Evolutionary conservation across 805 yeast genomes (phyloP), one percentile per base, ranked within the genome.

Genomic region (Candida nemodendra): DNA sequence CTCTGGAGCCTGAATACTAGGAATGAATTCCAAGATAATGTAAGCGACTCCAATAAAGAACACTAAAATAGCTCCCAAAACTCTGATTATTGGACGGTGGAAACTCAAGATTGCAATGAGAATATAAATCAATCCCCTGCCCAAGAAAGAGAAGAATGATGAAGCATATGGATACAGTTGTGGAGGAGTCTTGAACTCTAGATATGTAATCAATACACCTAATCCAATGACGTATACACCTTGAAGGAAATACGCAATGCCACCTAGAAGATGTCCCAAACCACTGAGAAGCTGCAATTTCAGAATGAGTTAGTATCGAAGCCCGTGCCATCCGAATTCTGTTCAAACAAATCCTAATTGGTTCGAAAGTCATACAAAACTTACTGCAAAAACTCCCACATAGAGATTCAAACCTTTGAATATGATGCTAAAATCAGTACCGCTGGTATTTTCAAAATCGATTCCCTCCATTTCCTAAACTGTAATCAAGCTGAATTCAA

Each of bases 1-100:
- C 40, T 76, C 84, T 14, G 96, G 96, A 19, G 89, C 83, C 36
- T 84, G 81, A 28, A 86, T 68, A 43, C 84, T 75, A 14, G 90
- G 88, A 18, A 84, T 61, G 34, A 83, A 81, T 61, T 87, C 93
- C 53, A 87, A 70, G 1, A 64, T 76, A 33, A 72, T 56, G 61
- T 70, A 87, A 3, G 62, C 74, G 16, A 77, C 55, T 19, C 95
- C 96, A 17, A 79, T 60, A 2, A 77, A 27, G 27, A 77, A 71
- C n/a, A 85, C 65, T 11, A 84, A 34, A 8, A 81, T 45, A 2
- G 82, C 81, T n/a, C 77, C 65, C 29, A 85, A 56, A 26, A 76
- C 53, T 47, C 88, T 72, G 44, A 84, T 62, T 12, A 43, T 36
- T 36, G 79, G 72, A 7, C 76, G 81, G 36, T 68, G 71, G 18